Evolutionary conservation across 1,139 yeast genomes (phyloP), one percentile per base, ranked within the genome.

Genomic region (Diutina sp.): DNA sequence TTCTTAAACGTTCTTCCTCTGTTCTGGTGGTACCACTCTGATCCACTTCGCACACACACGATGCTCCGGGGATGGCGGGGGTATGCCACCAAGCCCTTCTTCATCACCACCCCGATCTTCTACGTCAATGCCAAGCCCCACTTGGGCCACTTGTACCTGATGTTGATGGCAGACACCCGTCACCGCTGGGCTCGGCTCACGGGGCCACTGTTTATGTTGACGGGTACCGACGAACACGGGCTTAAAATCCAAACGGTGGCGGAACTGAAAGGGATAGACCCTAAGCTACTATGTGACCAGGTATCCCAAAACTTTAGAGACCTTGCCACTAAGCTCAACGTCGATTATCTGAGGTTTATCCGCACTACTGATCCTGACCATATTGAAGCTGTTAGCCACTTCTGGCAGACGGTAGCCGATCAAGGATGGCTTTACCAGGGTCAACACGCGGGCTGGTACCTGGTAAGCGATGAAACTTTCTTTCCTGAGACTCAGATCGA

Each of bases 181-280:
- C 80, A 77, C 60, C 74, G 97, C 60, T 91, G 97, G 96, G 80
- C 80, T 54, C 73, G 71, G 54, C 70, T 77, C 6, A 64, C 72
- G 16, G 75, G 79, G 0, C 63, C 61, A 0, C 70, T 88, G 0
- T 80, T 74, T 59, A 77, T 91, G 65, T 79, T 89, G 11, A 93
- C 99, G 0, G 99, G 99, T 0, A 91, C 98, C 0, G 99, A 93
- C 67, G 99, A 93, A 69, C 99, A 93, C 68, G 99, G 99, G 0
- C 72, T 90, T 60, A 93, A 93, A 72, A 91, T 93, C 46, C 95
- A 90, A 61, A 77, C 79, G 55, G 90, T 90, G 0, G 85, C 85
- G 2, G 80, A 78, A 58, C 78, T 77, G 25, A 73, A 74, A 6
- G 74, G 76, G 0, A 65, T 70, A 9, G 71, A 70, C 8, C 93